A percentile compares a stretch with the other conserved stretches of the same genome.
phyloP scores from a whole-genome alignment of 2,329 filamentous ascomycete genomes.

The Plectosphaerella plurivora region DNA sequence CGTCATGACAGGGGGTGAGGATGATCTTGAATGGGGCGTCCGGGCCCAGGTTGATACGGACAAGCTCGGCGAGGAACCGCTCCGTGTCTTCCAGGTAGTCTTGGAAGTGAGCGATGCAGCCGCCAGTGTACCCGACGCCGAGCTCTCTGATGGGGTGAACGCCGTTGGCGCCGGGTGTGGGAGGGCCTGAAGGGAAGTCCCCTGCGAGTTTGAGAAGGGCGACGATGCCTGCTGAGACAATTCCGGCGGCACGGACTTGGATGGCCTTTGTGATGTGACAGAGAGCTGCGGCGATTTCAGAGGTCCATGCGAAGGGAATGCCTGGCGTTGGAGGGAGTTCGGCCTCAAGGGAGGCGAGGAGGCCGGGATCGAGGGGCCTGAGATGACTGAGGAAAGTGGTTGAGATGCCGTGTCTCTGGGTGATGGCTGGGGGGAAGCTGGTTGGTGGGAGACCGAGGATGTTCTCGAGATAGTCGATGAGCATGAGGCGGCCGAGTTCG shows the following conservation, averaged over 20 bases:
- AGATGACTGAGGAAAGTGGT: constrained; percentile 71
- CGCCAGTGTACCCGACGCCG: constrained; percentile 74
- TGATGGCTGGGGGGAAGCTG: constrained; percentile 50
- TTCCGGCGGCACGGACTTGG: constrained; percentile 66
- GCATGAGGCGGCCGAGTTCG: constrained; percentile 67
- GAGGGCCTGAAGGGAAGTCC: constrained; percentile 46
- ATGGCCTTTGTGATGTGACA: constrained; percentile 67
- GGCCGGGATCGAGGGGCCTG: constrained; percentile 46
- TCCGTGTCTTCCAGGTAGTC: constrained; percentile 69
- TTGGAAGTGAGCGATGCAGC: constrained; percentile 76
- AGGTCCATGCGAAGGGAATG: constrained; percentile 56
- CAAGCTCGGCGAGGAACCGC: constrained; percentile 55
- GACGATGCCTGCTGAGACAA: constrained; percentile 69
- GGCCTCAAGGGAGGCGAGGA: constrained; percentile 40
- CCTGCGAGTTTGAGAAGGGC: constrained; percentile 65
- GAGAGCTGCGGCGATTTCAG: constrained; percentile 52
- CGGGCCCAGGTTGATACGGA: constrained; percentile 33
- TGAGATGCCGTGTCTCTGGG: constrained; percentile 57
- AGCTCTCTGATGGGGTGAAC: constrained; percentile 42
- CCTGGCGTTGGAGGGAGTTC: constrained; percentile 44
- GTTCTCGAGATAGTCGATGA: constrained; percentile 58
- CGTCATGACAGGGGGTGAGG: constrained; percentile 54
- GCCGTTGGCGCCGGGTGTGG: constrained; percentile 6
- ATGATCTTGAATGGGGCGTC: constrained; percentile 37
- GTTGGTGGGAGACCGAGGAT: constrained; percentile 32